Evolutionary conservation across 176 grass and related monocot species (phyloP).

Genomic region (Alloteropsis semialata): DNA sequence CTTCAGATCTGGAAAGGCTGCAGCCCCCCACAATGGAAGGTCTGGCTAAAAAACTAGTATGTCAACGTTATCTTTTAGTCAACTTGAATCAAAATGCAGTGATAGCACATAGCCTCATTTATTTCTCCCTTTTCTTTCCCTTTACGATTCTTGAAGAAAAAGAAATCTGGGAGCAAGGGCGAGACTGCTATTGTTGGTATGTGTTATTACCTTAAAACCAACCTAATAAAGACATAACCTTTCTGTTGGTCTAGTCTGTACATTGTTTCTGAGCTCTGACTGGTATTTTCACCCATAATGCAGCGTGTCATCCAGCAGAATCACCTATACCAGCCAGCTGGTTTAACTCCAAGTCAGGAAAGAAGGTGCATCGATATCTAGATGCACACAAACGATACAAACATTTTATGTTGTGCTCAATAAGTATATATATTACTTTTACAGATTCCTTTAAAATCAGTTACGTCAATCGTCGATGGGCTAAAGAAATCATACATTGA

Average conservation of each 20-base stretch:
- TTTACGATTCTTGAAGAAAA: slow-evolving; percentile 37
- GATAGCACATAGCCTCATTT: neutral
- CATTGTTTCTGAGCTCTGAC: neutral
- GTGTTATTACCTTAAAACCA: neutral
- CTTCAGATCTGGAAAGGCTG: slow-evolving; percentile 66
- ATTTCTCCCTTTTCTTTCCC: neutral
- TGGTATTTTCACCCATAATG: slow-evolving; percentile 7
- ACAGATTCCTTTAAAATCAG: slow-evolving; percentile 78
- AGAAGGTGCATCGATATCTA: slow-evolving; percentile 47
- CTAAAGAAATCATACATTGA: slow-evolving; percentile 91
- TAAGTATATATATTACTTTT: neutral
- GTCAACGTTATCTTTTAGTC: slow-evolving; percentile 26
- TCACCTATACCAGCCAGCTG: slow-evolving; percentile 55
- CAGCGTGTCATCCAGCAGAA: slow-evolving; percentile 38
- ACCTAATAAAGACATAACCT: neutral
- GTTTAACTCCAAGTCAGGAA: slow-evolving; percentile 81
- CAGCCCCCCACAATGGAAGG: slow-evolving; percentile 77
- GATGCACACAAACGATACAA: neutral
- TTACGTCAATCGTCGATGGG: slow-evolving; percentile 90
- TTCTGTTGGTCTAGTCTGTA: neutral
- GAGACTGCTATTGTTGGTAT: slow-evolving; percentile 55
- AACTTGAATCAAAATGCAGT: neutral
- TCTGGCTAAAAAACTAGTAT: slow-evolving; percentile 80
- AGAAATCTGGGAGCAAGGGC: slow-evolving; percentile 45
- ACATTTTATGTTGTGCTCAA: neutral